Percentiles rank a stretch among this genome's conserved stretches.
Conservation (phyloP, 2,329 filamentous ascomycete species). For the Ascochyta lentis region DNA sequence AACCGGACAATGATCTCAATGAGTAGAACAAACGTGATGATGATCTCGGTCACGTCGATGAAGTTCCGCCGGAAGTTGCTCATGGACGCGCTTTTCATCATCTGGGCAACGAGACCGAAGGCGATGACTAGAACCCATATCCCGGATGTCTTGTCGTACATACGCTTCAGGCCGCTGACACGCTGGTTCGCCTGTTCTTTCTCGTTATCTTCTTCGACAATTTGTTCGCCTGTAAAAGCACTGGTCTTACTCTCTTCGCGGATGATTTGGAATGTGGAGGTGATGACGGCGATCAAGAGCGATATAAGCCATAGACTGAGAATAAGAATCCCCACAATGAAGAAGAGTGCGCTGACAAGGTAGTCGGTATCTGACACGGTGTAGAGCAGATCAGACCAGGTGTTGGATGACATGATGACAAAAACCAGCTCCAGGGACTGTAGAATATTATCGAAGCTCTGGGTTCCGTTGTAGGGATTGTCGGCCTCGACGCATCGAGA, state of each 20-base stretch:
- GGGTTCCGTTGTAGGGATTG: slow-evolving; percentile 83
- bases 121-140: slow-evolving; percentile 84
- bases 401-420: slow-evolving; percentile 98
- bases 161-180: slow-evolving; percentile 65
- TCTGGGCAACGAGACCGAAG: slow-evolving; percentile 80
- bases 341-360: slow-evolving; percentile 80
- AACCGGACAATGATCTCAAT: slow-evolving; percentile 85
- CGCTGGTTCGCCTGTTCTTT: slow-evolving; percentile 49
- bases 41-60: slow-evolving; percentile 74
- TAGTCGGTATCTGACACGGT: slow-evolving; percentile 92
- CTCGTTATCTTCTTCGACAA: slow-evolving; percentile 47
- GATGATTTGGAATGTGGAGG: slow-evolving; percentile 97
- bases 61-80: slow-evolving; percentile 64
- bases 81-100: slow-evolving; percentile 79
- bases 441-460: slow-evolving; percentile 94
- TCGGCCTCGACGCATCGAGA: slow-evolving; percentile 81
- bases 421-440: slow-evolving; percentile 95
- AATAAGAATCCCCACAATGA: slow-evolving; percentile 77
- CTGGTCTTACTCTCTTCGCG: slow-evolving; percentile 93
- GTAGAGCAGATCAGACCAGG: slow-evolving; percentile 94
- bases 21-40: slow-evolving; percentile 79
- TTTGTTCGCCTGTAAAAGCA: slow-evolving; percentile 82
- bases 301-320: slow-evolving; percentile 97
- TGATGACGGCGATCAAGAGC: slow-evolving; percentile 93
- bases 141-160: slow-evolving; percentile 76